These are phyloP conservation scores for Diaporthe caulivora DNA, from an alignment of 2,329 filamentous ascomycete genomes.

Conservation along the genomic window DNA sequence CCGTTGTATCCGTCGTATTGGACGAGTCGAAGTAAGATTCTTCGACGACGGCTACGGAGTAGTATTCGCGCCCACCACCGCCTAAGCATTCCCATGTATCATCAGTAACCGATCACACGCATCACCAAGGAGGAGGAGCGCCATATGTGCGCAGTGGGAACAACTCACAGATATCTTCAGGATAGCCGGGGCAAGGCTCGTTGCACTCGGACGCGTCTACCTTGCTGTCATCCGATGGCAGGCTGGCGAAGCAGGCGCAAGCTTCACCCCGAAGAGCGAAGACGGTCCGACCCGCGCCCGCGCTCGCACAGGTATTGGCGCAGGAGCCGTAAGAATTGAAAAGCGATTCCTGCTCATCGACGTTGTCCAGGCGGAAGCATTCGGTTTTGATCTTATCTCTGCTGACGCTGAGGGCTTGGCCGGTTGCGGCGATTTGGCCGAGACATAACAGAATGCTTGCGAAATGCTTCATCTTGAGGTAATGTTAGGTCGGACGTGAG, in stretches of 20 bases:
- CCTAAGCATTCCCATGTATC: not conserved
- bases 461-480: not conserved
- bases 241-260: not conserved
- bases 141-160: not conserved
- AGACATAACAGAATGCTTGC: not conserved
- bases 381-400: not conserved
- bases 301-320: not conserved
- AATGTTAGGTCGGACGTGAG: not conserved
- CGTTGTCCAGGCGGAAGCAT: not conserved
- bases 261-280: not conserved
- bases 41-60: not conserved
- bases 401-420: not conserved
- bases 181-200: not conserved
- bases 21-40: not conserved
- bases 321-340: not conserved
- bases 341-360: too few relatives aligned
- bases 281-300: not conserved
- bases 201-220: constrained; percentile 3
- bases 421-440: not conserved
- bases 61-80: not conserved
- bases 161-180: not conserved
- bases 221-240: constrained; percentile 10
- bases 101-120: not conserved
- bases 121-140: not conserved
- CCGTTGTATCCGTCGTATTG: not conserved